These are phyloP conservation scores for Coemansia sp. DNA, from an alignment of 192 early-diverging fungal species.

Conservation along the genomic window DNA sequence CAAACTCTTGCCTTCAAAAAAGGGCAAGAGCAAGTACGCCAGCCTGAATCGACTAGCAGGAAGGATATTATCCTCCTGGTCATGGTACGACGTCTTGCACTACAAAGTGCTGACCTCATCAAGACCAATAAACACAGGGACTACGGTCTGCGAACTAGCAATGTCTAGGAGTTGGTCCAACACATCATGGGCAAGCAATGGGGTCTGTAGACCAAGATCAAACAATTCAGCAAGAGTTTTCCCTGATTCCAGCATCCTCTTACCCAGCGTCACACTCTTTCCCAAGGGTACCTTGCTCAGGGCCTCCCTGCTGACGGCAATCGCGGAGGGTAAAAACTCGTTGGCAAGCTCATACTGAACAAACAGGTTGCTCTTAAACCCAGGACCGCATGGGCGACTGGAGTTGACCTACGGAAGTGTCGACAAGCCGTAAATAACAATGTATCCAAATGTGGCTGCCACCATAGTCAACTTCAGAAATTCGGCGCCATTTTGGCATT, in stretches of 20 bases:
- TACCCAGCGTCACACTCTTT: constrained; percentile 27
- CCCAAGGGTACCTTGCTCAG: constrained; percentile 39
- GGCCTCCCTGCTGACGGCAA: constrained; percentile 19
- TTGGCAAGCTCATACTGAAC: constrained; percentile 29
- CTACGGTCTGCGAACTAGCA: constrained; percentile 35
- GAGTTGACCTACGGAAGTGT: constrained; percentile 47
- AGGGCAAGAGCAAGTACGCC: constrained; percentile 29
- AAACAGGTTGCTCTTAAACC: constrained; percentile 16
- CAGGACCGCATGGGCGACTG: constrained; percentile 42
- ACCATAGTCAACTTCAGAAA: constrained; percentile 42
- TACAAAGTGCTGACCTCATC: constrained; percentile 52
- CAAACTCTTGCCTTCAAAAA: constrained; percentile 36
- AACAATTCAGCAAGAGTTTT: constrained; percentile 40
- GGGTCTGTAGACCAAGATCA: constrained; percentile 26
- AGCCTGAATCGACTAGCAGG: constrained; percentile 39
- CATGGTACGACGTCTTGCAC: constrained; percentile 33
- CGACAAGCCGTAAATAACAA: constrained; percentile 37
- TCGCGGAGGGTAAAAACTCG: constrained; percentile 22
- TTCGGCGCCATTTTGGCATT: constrained; percentile 13
- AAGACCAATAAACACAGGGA: constrained; percentile 45
- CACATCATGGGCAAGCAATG: constrained; percentile 31
- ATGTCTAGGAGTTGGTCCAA: constrained; percentile 35
- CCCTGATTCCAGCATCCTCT: constrained; percentile 15
- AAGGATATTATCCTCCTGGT: constrained; percentile 34
- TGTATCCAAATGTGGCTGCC: constrained; percentile 19